A percentile compares a stretch with the other conserved stretches of the same genome.
These are phyloP conservation scores for Syncephalis plumigaleata DNA, from an alignment of 371 early-diverging fungal genomes.

Conservation along the genomic window DNA sequence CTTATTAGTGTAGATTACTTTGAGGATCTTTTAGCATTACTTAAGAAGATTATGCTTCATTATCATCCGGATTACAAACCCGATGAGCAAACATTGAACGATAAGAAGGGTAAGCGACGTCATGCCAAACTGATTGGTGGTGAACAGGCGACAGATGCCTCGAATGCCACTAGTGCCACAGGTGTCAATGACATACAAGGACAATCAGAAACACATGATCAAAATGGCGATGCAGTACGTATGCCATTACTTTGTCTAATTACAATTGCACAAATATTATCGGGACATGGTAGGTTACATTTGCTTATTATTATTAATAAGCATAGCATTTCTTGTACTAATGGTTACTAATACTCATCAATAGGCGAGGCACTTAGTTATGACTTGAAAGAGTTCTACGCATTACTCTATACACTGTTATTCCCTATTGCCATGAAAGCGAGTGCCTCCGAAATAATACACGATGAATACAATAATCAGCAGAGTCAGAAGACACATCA, in stretches of 20 bases:
- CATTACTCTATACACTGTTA: slow-evolving; percentile 54
- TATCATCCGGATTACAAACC: no score
- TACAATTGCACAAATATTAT: slow-evolving; percentile 68
- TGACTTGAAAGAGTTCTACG: slow-evolving; percentile 74
- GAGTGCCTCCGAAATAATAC: no score
- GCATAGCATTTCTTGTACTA: no score
- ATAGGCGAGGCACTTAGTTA: slow-evolving; percentile 73
- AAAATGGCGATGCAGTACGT: no score
- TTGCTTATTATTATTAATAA: no score
- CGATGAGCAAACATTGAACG: no score
- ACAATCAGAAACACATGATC: no score
- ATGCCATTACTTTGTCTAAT: slow-evolving; percentile 81
- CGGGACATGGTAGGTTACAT: no score
- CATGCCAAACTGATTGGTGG: background rate
- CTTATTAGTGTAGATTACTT: slow-evolving; percentile 90
- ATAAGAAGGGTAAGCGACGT: slow-evolving; percentile 14
- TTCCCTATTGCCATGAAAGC: slow-evolving; percentile 46
- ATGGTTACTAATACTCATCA: no score
- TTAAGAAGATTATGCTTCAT: slow-evolving; percentile 72
- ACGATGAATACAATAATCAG: no score
- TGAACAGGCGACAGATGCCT: background rate
- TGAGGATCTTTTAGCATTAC: slow-evolving; percentile 61
- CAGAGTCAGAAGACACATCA: no score
- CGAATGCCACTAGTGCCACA: no score
- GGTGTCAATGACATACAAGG: background rate